Conservation (phyloP, 345 rosid genomes). For the Gossypium thurberi region DNA sequence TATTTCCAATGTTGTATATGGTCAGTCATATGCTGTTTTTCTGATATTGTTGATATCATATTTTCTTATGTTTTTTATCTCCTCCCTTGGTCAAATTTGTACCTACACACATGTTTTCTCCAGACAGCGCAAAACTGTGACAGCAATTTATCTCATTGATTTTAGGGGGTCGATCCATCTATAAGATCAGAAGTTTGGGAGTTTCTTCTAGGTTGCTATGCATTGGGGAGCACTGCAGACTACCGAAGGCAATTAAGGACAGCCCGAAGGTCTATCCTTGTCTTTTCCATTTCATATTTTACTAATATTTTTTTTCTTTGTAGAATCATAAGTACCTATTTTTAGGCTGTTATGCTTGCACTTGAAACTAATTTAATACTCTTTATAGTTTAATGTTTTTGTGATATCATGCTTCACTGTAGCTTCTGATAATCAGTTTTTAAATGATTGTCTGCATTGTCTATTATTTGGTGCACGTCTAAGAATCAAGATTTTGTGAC, state of each 20-base stretch:
- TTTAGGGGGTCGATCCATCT: slow-evolving; percentile 84
- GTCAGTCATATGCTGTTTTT: neutral
- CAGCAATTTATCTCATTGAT: slow-evolving; percentile 9
- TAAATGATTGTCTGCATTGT: neutral
- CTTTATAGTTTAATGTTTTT: neutral
- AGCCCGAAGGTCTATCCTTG: slow-evolving; percentile 56
- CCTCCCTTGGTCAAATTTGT: neutral
- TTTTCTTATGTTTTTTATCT: neutral
- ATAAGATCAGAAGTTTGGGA: slow-evolving; percentile 94
- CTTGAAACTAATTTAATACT: slow-evolving; percentile 4
- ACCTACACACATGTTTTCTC: neutral
- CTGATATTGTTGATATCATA: neutral
- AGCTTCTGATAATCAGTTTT: neutral
- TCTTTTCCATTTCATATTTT: slow-evolving; percentile 9
- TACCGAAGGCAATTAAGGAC: slow-evolving; percentile 59
- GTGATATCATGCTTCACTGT: neutral
- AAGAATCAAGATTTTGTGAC: neutral
- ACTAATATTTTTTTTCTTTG: neutral
- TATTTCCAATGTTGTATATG: neutral
- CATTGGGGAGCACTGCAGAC: slow-evolving; percentile 70
- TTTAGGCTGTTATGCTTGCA: slow-evolving; percentile 8
- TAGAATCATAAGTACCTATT: slow-evolving; percentile 4
- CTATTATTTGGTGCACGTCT: neutral
- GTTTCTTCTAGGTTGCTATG: slow-evolving; percentile 87
- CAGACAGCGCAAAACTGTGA: neutral